Conservation (phyloP, 2,329 filamentous ascomycete genomes). For the Pyrenochaeta sp. region DNA sequence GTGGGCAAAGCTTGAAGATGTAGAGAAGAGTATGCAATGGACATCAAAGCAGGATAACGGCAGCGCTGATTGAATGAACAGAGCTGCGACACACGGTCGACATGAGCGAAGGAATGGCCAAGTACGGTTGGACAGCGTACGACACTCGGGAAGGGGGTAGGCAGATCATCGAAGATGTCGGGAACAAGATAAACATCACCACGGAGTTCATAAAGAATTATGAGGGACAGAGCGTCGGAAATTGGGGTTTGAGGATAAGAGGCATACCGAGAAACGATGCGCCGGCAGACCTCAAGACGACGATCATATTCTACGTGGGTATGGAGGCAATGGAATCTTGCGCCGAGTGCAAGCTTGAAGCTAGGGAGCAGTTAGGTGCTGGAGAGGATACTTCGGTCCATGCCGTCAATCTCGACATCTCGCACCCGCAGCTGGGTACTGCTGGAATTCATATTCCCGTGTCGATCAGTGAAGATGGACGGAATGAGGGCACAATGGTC, state of each 20-base stretch:
- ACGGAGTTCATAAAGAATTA: constrained; percentile 92
- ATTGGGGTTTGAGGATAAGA: constrained; percentile 87
- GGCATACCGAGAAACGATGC: constrained; percentile 76
- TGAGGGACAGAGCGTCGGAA: constrained; percentile 83
- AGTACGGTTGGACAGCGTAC: constrained; percentile 97
- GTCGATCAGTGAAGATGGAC: constrained; percentile 66
- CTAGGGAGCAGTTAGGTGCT: constrained; percentile 61
- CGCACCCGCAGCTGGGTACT: constrained; percentile 74
- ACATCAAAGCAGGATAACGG: neutral
- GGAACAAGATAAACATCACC: constrained; percentile 85
- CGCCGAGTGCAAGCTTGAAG: constrained; percentile 57
- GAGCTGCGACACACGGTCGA: constrained; percentile 90
- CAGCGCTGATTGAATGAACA: constrained; percentile 20
- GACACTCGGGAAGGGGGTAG: constrained; percentile 84
- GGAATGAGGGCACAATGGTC: constrained; percentile 73
- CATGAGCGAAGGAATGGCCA: constrained; percentile 88
- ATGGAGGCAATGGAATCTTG: constrained; percentile 74
- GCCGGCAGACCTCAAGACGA: constrained; percentile 72
- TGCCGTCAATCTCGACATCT: constrained; percentile 73
- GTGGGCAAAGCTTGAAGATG: constrained; percentile 87
- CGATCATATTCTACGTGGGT: constrained; percentile 80
- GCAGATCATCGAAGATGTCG: constrained; percentile 86
- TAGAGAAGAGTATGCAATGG: constrained; percentile 71
- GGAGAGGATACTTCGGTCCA: constrained; percentile 60
- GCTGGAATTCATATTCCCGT: constrained; percentile 76